A percentile compares a stretch with the other conserved stretches of the same genome.
Evolutionary conservation across 148 eudicot species (phyloP).

Genomic region (Vaccinium corymbosum): DNA sequence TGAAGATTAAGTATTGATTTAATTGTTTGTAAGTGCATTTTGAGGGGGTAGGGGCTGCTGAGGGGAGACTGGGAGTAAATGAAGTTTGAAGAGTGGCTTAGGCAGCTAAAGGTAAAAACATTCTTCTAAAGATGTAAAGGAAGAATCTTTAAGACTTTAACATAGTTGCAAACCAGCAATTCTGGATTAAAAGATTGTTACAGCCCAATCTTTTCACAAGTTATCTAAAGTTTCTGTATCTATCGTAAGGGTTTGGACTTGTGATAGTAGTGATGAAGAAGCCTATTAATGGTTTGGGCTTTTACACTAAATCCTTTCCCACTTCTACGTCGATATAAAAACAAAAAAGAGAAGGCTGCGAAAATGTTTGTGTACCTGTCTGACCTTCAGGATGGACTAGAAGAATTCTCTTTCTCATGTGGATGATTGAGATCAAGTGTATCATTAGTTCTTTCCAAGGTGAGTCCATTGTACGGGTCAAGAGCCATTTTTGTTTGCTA

Average conservation of each 20-base stretch:
- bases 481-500: not conserved
- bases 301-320: not conserved
- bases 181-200: not conserved
- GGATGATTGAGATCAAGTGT: not conserved
- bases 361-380: not conserved
- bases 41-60: not conserved
- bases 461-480: not conserved
- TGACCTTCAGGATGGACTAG: not conserved
- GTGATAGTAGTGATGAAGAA: not conserved
- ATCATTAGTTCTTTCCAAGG: not conserved
- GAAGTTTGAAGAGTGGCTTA: conserved; percentile 5
- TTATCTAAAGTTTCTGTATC: not conserved
- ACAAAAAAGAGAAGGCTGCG: not conserved
- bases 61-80: not conserved
- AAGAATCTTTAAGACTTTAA: not conserved
- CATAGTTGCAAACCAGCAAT: not conserved
- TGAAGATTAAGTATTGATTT: not conserved
- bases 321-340: not conserved
- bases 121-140: not conserved
- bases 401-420: not conserved
- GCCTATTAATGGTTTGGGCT: not conserved
- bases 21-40: not conserved
- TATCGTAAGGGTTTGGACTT: not conserved
- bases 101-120: not conserved
- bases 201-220: not conserved